Conservation (phyloP, 2,329 filamentous ascomycete genomes). For the Aspergillus luchuensis region DNA sequence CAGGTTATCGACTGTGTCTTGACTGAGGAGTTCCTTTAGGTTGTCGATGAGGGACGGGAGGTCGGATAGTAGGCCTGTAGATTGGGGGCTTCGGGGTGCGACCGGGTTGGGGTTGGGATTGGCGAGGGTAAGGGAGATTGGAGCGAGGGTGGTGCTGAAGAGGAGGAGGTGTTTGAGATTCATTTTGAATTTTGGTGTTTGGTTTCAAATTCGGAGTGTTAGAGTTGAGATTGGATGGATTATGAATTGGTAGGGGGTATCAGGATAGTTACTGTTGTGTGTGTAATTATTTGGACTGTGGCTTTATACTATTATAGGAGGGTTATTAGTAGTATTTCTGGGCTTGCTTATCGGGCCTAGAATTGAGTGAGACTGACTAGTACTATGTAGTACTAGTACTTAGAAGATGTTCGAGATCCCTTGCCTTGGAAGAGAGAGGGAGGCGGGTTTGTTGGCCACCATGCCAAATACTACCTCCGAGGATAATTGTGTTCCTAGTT, state of each 20-base stretch:
- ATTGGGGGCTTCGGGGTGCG: slow-evolving; percentile 23
- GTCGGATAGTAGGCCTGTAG: slow-evolving; percentile 27
- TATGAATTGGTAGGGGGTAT: too few relatives aligned
- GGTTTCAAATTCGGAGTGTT: neutral
- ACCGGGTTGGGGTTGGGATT: slow-evolving; percentile 27
- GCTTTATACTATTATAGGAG: neutral
- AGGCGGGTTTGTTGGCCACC: neutral
- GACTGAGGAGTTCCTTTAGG: slow-evolving; percentile 31
- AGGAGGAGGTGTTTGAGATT: slow-evolving; percentile 27
- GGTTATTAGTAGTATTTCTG: too few relatives aligned
- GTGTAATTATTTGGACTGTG: too few relatives aligned
- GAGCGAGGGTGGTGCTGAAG: slow-evolving; percentile 6
- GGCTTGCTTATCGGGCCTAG: too few relatives aligned
- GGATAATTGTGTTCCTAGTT: neutral
- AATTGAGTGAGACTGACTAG: too few relatives aligned
- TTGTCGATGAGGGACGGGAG: slow-evolving; percentile 29
- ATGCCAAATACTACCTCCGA: neutral
- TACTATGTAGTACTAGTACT: too few relatives aligned
- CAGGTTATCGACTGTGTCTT: slow-evolving; percentile 29
- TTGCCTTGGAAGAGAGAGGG: too few relatives aligned
- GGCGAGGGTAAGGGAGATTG: slow-evolving; percentile 20
- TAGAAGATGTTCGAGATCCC: too few relatives aligned
- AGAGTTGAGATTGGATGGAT: too few relatives aligned
- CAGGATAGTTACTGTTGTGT: too few relatives aligned
- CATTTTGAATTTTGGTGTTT: slow-evolving; percentile 14